These are phyloP conservation scores for Rosa persica DNA, from an alignment of 306 rosid genomes.

Conservation along the genomic window DNA sequence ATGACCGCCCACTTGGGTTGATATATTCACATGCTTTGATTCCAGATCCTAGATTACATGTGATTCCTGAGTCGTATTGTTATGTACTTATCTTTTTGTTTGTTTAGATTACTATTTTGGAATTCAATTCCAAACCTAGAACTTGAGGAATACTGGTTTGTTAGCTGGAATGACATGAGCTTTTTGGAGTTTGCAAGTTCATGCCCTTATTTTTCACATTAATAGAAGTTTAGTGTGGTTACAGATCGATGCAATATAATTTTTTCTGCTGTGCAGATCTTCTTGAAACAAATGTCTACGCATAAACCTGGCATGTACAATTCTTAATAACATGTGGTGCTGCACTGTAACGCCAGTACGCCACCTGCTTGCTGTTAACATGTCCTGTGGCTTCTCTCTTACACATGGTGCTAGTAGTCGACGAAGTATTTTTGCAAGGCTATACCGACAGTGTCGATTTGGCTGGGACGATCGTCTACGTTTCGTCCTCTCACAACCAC, in stretches of 20 bases:
- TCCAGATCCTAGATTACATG: slow-evolving; percentile 1
- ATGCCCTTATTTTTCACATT: slow-evolving; percentile 13
- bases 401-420: not conserved
- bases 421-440: not conserved
- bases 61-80: slow-evolving; percentile 13
- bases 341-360: not conserved
- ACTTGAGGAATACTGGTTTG: slow-evolving; percentile 17
- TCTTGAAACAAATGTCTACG: not conserved
- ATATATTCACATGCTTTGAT: slow-evolving; percentile 5
- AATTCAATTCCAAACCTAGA: slow-evolving; percentile 13
- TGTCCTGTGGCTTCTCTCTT: not conserved
- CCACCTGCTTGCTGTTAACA: not conserved
- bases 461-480: not conserved
- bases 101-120: slow-evolving; percentile 7
- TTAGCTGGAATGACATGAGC: slow-evolving; percentile 3
- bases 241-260: not conserved
- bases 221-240: not conserved
- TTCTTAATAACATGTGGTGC: not conserved
- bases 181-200: slow-evolving; percentile 21
- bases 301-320: not conserved
- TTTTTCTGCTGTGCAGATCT: not conserved
- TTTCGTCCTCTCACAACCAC: not conserved
- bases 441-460: not conserved
- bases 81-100: slow-evolving; percentile 5
- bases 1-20: slow-evolving; percentile 15